Percentiles rank a stretch among this genome's conserved stretches.
phyloP scores from a whole-genome alignment of 345 rosid species.

The Citrus medica region DNA sequence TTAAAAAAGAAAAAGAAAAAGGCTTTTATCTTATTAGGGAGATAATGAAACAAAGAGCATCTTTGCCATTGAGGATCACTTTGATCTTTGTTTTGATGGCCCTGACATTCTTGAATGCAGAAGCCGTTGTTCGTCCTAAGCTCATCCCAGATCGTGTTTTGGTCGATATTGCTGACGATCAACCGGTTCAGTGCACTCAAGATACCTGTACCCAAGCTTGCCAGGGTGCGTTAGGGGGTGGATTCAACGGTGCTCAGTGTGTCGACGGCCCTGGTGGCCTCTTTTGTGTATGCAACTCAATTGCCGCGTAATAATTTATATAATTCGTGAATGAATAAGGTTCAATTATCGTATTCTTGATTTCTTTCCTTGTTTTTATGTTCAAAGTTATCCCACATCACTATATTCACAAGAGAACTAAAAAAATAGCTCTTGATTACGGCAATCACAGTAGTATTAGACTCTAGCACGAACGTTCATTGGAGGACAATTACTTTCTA shows the following conservation, averaged over 20 bases:
- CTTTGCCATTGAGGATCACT: background rate
- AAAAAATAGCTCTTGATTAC: background rate
- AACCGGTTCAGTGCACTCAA: background rate
- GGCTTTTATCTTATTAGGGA: too few species aligned
- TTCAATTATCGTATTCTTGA: background rate
- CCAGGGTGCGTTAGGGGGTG: background rate
- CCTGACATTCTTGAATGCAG: background rate
- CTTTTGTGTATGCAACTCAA: too few species aligned
- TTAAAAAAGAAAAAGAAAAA: too few species aligned
- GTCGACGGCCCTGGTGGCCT: too few species aligned
- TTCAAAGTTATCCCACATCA: background rate
- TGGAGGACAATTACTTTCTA: background rate
- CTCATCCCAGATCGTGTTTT: background rate
- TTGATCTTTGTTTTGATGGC: background rate
- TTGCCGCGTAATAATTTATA: too few species aligned
- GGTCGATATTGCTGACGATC: background rate
- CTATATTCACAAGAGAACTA: background rate
- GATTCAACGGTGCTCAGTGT: slow-evolving; percentile 1
- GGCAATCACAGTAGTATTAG: background rate
- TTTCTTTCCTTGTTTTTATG: background rate
- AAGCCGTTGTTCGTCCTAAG: background rate
- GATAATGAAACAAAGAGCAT: background rate
- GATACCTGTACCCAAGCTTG: background rate
- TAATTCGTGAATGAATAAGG: too few species aligned
- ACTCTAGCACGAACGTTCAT: background rate